Evolutionary conservation across 1,284 basidiomycete genomes (phyloP).

Genomic region (Cystobasidium slooffiae): DNA sequence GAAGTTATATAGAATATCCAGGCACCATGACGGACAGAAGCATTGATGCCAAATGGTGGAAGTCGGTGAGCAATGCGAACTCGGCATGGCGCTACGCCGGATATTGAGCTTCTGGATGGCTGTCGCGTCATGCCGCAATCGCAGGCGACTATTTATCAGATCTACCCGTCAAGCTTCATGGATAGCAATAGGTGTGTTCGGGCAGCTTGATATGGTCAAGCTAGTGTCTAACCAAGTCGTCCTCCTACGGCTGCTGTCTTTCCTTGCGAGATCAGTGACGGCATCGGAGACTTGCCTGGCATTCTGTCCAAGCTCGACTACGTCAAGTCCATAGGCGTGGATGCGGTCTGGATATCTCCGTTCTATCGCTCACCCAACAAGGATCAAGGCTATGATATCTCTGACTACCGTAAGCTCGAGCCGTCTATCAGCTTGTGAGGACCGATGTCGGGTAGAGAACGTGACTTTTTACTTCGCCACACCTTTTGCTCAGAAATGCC

Average conservation of each 20-base stretch:
- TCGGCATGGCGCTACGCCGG: neutral
- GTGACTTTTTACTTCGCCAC: slow-evolving; percentile 2
- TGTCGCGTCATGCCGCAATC: no score
- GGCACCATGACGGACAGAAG: slow-evolving; percentile 25
- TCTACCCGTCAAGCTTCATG: slow-evolving; percentile 74
- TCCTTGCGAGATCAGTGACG: slow-evolving; percentile 52
- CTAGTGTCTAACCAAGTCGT: neutral
- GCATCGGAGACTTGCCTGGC: slow-evolving; percentile 73
- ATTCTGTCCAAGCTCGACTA: slow-evolving; percentile 71
- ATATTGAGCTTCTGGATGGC: neutral
- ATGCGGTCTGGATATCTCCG: slow-evolving; percentile 66
- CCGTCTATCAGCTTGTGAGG: neutral
- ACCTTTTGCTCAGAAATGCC: slow-evolving; percentile 28
- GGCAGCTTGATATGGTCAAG: neutral
- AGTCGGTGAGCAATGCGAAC: slow-evolving; percentile 15
- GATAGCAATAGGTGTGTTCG: slow-evolving; percentile 69
- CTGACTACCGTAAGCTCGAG: slow-evolving; percentile 50
- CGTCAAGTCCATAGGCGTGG: slow-evolving; percentile 70
- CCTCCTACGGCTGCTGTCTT: neutral
- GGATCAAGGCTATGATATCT: slow-evolving; percentile 52
- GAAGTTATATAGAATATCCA: no score
- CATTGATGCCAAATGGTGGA: slow-evolving; percentile 38
- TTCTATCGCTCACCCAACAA: slow-evolving; percentile 39
- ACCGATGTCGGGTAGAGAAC: neutral
- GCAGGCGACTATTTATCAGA: slow-evolving; percentile 54